phyloP scores from a whole-genome alignment of 2,329 filamentous ascomycete species.

The Grosmannia clavigera region DNA sequence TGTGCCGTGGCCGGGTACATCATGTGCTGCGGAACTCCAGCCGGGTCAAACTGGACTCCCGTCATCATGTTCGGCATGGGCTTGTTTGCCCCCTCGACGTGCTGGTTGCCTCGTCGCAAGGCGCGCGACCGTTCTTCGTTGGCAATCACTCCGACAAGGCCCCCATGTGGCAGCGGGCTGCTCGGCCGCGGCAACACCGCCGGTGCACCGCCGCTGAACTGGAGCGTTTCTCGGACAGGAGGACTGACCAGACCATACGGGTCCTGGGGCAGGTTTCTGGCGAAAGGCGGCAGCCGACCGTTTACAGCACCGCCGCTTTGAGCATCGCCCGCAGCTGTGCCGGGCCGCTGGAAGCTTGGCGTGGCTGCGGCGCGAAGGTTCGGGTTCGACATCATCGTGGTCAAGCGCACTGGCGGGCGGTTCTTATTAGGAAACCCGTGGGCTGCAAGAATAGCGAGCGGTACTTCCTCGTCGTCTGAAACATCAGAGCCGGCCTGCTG shows the following conservation, averaged over 20 bases:
- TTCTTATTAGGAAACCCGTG: slow-evolving; percentile 77
- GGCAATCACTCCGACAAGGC: slow-evolving; percentile 78
- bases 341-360: slow-evolving; percentile 35
- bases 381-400: slow-evolving; percentile 54
- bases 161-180: slow-evolving; percentile 48
- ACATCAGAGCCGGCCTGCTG: slow-evolving; percentile 30
- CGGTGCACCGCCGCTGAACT: slow-evolving; percentile 48
- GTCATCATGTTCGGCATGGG: slow-evolving; percentile 18
- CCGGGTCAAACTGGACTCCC: slow-evolving; percentile 32
- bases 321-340: slow-evolving; percentile 45
- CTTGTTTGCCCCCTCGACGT: slow-evolving; percentile 38
- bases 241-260: slow-evolving; percentile 70
- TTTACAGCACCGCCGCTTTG: slow-evolving; percentile 17
- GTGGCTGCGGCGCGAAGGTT: slow-evolving; percentile 49
- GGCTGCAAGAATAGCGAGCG: slow-evolving; percentile 72
- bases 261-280: slow-evolving; percentile 68
- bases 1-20: slow-evolving; percentile 29
- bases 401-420: slow-evolving; percentile 58
- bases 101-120: slow-evolving; percentile 66
- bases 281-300: slow-evolving; percentile 64
- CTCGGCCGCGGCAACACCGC: slow-evolving; percentile 14
- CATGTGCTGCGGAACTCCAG: slow-evolving; percentile 37
- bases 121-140: slow-evolving; percentile 70
- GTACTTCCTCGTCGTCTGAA: slow-evolving; percentile 75
- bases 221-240: slow-evolving; percentile 60